Conservation (phyloP, 176 grass and related monocot species). For the barley (Hordeum vulgare) region DNA sequence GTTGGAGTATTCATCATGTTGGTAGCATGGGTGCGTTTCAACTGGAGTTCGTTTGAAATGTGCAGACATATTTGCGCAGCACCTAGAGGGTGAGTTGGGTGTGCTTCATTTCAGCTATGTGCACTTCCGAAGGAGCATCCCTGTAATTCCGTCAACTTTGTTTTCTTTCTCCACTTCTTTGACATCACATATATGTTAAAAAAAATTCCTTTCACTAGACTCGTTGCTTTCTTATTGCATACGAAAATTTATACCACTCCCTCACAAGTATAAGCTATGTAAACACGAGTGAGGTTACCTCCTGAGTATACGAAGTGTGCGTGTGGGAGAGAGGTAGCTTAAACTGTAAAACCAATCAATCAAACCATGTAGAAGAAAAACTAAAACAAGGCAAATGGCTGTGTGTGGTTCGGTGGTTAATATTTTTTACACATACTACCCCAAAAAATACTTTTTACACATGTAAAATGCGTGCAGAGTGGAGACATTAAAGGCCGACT, state of each 20-base stretch:
- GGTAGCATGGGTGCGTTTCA: not conserved
- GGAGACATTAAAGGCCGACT: no score
- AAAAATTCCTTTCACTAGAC: no score
- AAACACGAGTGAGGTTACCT: no score
- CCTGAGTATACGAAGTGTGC: not conserved
- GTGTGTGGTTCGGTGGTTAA: no score
- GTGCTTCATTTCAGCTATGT: not conserved
- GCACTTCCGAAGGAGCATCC: not conserved
- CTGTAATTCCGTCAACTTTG: no score
- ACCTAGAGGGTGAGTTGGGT: not conserved
- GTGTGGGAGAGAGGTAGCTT: not conserved
- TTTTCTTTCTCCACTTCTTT: no score
- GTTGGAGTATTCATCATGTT: not conserved
- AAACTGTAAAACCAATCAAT: not conserved
- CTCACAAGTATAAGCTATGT: no score
- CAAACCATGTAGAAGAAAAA: not conserved
- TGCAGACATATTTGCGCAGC: not conserved
- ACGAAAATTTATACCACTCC: no score
- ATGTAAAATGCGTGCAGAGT: not conserved
- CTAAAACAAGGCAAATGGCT: not conserved
- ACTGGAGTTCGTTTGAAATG: not conserved
- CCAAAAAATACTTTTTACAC: no score
- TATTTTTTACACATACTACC: not conserved
- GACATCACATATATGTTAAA: no score
- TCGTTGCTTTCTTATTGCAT: no score